Evolutionary conservation across 495 filamentous ascomycete species (phyloP), one percentile per base, ranked within the genome.

Genomic region (Trichoderma virens): DNA sequence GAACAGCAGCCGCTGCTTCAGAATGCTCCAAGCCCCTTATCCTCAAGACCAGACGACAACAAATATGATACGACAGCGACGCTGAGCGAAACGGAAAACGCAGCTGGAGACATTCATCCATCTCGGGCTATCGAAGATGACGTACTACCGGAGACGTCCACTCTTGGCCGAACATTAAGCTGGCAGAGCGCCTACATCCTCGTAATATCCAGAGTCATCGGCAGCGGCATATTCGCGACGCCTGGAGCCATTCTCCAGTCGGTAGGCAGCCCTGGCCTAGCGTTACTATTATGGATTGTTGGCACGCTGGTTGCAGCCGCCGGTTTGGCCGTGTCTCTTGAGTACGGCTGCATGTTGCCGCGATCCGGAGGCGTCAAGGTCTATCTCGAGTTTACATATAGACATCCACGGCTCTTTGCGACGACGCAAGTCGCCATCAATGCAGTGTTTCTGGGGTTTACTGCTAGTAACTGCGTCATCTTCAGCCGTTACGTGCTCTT

Each of bases 341-440:
- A 92, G 68, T 88, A 83, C 67, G 89, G 89, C 0, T 88, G 83
- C 70, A 89, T 90, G 86, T 74, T 90, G 60, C 88, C 88, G 59
- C 77, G 86, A 2, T 87, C 83, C 3, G 88, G 89, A 2, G 89
- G 88, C 23, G 80, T 85, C 45, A 91, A 91, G 73, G 86, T 91
- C 32, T 93, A 93, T 67, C 82, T 92, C 62, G 89, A 93, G 68
- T 89, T 86, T 72, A 85, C 86, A 0, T 93, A 91, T 74, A 84
- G 81, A 0, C 77, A 77, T 28, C 89, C 90, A 2, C 81, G 81
- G 18, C 90, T 88, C 67, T 79, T 93, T 20, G 86, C 87, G 0
- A 88, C 88, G 3, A 87, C 83, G 0, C 70, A 91, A 56, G 74
- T 92, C 41, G 86, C 87, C 1, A 80, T 87, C 6, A 84, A 90